These are phyloP conservation scores for Silene coronaria DNA, from an alignment of 179 eudicot genomes.

Conservation along the genomic window DNA sequence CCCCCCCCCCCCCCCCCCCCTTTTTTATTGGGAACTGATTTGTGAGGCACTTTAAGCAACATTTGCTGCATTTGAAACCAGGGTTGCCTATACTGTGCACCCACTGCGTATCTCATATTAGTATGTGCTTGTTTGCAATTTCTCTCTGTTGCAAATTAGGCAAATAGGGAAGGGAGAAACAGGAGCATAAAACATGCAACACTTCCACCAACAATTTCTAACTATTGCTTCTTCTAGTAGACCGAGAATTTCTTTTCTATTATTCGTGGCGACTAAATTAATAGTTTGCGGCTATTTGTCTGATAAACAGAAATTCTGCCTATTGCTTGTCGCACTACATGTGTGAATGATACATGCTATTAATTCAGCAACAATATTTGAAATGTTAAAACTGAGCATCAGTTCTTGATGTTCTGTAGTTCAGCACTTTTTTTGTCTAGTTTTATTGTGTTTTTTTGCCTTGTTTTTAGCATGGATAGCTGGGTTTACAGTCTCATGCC, in stretches of 20 bases:
- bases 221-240: background rate
- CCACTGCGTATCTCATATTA: background rate
- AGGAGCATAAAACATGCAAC: background rate
- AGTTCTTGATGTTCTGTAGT: background rate
- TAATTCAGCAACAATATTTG: background rate
- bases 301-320: background rate
- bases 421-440: background rate
- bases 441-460: too few species aligned
- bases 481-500: background rate
- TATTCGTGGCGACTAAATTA: background rate
- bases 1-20: too few species aligned
- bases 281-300: background rate
- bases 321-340: background rate
- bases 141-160: background rate
- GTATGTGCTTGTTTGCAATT: background rate
- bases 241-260: background rate
- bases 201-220: background rate
- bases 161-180: background rate
- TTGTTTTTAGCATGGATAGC: background rate
- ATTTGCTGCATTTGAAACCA: background rate
- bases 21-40: background rate
- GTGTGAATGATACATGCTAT: background rate
- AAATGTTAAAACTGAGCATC: background rate
- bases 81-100: background rate
- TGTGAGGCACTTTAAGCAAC: constrained; percentile 10